A percentile compares a stretch with the other conserved stretches of the same genome.
phyloP scores from a whole-genome alignment of 2,329 filamentous ascomycete species.

The Paecilomyces variotii region DNA sequence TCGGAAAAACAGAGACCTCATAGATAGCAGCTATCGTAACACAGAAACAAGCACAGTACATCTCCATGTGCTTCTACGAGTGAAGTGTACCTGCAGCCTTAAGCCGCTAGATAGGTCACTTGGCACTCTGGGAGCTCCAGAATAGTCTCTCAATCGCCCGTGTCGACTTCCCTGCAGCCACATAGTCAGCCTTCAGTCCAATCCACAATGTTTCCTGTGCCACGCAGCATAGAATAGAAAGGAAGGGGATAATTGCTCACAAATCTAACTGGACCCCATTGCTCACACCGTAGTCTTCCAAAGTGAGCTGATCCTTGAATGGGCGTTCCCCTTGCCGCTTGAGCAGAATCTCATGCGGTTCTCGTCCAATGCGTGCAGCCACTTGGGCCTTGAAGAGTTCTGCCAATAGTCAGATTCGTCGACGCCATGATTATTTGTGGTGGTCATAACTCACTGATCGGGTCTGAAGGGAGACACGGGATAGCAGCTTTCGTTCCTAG shows the following conservation, averaged over 20 bases:
- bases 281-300: constrained; percentile 90
- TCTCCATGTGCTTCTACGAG: constrained; percentile 5
- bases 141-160: constrained; percentile 31
- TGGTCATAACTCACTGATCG: constrained; percentile 47
- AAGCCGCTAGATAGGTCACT: background rate
- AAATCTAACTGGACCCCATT: constrained; percentile 64
- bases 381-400: constrained; percentile 85
- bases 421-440: background rate
- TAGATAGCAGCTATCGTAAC: constrained; percentile 1
- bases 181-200: constrained; percentile 16
- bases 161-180: constrained; percentile 37
- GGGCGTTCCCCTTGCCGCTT: constrained; percentile 87
- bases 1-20: constrained; percentile 1
- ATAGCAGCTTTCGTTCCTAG: constrained; percentile 92
- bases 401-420: constrained; percentile 14
- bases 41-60: background rate
- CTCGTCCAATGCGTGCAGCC: constrained; percentile 76
- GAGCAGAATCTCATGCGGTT: constrained; percentile 83
- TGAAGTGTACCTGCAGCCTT: background rate
- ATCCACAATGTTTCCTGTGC: background rate
- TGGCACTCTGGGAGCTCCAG: constrained; percentile 2
- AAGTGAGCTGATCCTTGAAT: constrained; percentile 81
- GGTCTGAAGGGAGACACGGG: constrained; percentile 77
- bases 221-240: background rate
- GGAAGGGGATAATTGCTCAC: constrained; percentile 18